These are phyloP conservation scores for Anacardium occidentale DNA, from an alignment of 345 rosid species.

Conservation along the genomic window DNA sequence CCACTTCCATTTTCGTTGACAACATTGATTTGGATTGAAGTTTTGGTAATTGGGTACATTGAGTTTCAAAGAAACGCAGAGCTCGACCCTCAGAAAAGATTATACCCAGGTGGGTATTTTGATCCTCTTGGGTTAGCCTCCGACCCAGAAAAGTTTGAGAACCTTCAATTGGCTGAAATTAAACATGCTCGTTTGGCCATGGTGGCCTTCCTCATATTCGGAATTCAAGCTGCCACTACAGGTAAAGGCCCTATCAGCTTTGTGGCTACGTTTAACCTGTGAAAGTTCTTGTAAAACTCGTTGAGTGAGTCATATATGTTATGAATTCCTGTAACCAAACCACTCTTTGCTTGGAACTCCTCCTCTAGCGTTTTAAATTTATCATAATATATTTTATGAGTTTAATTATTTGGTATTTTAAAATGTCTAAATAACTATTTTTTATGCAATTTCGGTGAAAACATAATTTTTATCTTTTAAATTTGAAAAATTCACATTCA, in stretches of 20 bases:
- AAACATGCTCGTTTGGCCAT: conserved; percentile 85
- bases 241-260: conserved; percentile 89
- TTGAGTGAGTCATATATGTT: not conserved
- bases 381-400: too few species aligned
- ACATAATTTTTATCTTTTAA: not conserved
- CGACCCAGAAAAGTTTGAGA: conserved; percentile 67
- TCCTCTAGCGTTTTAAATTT: not conserved
- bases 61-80: conserved; percentile 66
- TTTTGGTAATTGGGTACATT: conserved; percentile 58
- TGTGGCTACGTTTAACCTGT: conserved; percentile 59
- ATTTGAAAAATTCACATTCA: too few species aligned
- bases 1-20: conserved; percentile 88
- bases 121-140: conserved; percentile 77
- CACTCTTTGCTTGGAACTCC: not conserved
- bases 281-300: conserved; percentile 6
- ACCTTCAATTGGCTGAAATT: conserved; percentile 74
- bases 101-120: conserved; percentile 83
- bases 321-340: not conserved
- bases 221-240: conserved; percentile 62
- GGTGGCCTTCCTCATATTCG: conserved; percentile 83
- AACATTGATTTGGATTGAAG: conserved; percentile 86
- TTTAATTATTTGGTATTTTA: too few species aligned
- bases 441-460: too few species aligned
- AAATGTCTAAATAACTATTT: too few species aligned
- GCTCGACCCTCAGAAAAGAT: conserved; percentile 72